Base-by-base conservation (phyloP, 495 filamentous ascomycete genomes). In the Aspergillus funiculosus region DNA sequence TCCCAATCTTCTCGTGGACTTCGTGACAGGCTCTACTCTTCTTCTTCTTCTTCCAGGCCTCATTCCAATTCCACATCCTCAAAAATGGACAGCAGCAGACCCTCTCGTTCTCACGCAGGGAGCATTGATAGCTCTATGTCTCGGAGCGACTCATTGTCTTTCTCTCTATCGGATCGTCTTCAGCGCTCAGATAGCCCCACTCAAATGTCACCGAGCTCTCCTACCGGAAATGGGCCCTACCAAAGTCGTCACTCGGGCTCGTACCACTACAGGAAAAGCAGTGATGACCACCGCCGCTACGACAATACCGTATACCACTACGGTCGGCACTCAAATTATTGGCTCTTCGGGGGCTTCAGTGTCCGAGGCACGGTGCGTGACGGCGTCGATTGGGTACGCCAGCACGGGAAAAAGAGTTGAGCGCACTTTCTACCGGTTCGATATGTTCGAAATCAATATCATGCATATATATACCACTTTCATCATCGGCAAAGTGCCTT, bases 311-410 rank as follows among this genome's bases (percentile, higher is more conserved):
- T 72, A 29, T 67, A 66, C 28, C 68, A 74, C 40, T 72, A 52
- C 30, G 71, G 71, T n/a, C 63, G 71, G 4, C 69, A 74, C 55
- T 69, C 69, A 1, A 74, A 74, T 39, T 69, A 74, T 43, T 74
- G 71, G 71, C 59, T 74, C 1, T 74, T 74, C 27, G 67, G 67
- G 4, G 71, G 71, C 6, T 71, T 74, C 56, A 74, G 71, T 53
- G 55, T 74, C 13, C 63, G 68, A 1, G 69, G 71, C 7, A 71
- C 71, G 0, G 62, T 74, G 22, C 63, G 72, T 29, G 63, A 71
- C 62, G 43, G 64, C 50, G 51, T 74, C 35, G 59, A 78, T 62
- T 53, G 83, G 64, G 36, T 77, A 63, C 45, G 45, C 19, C 42
- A 49, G 21, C 51, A 49, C 4, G 38, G 25, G 21, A 50, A 54